phyloP scores from a whole-genome alignment of 2,329 filamentous ascomycete species.

The Dactylonectria macrodidyma region DNA sequence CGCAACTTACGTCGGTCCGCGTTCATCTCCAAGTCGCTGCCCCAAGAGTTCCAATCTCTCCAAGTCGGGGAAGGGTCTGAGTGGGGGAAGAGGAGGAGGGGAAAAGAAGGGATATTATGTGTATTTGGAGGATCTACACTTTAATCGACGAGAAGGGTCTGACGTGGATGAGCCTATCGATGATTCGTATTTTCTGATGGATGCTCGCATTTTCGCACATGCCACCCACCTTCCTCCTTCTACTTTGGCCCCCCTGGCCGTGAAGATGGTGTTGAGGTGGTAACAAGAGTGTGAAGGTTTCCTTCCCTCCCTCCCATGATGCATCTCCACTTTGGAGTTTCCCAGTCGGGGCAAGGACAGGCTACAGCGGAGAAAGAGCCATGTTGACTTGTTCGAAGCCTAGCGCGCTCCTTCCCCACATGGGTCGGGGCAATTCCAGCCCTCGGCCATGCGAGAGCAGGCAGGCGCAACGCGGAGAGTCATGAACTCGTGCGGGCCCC shows the following conservation, averaged over 20 bases:
- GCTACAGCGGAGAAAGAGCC: too few species aligned
- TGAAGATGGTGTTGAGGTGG: neutral
- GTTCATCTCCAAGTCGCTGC: conserved; percentile 4
- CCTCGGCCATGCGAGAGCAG: conserved; percentile 9
- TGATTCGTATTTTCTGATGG: too few species aligned
- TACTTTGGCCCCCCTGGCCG: neutral
- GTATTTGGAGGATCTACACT: neutral
- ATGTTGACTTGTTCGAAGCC: neutral
- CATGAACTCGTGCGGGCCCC: conserved; percentile 2
- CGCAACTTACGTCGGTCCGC: conserved; percentile 16
- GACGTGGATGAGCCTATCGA: neutral
- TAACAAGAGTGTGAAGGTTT: neutral
- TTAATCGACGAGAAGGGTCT: neutral
- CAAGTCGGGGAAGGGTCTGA: conserved; percentile 1
- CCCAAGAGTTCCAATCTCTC: neutral
- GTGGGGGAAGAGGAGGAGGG: conserved; percentile 11
- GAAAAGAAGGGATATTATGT: neutral
- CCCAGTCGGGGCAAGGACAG: neutral
- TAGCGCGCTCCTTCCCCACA: conserved; percentile 24
- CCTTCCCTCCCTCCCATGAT: neutral
- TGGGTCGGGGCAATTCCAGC: conserved; percentile 11
- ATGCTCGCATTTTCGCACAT: neutral
- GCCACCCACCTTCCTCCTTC: neutral
- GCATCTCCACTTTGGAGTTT: conserved; percentile 11
- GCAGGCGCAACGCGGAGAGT: conserved; percentile 10